phyloP scores from a whole-genome alignment of 2,329 filamentous ascomycete species.

The Coniochaeta sp. region DNA sequence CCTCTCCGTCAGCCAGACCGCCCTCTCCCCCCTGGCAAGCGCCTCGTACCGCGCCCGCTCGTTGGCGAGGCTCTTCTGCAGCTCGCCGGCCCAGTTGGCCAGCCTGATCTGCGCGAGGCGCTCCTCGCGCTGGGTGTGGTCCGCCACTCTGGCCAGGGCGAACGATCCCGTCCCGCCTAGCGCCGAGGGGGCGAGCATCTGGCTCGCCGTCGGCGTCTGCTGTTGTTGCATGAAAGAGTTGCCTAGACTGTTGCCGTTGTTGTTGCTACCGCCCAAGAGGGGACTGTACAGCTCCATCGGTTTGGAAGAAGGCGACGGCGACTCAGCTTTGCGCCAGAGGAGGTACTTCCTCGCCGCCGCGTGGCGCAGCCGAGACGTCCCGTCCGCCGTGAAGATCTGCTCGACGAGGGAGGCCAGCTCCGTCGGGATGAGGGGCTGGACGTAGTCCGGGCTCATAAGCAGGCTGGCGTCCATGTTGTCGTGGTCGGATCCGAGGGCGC shows the following conservation, averaged over 20 bases:
- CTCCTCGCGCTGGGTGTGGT: conserved; percentile 25
- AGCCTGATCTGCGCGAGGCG: conserved; percentile 49
- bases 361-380: conserved; percentile 75
- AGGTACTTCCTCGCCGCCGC: conserved; percentile 76
- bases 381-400: conserved; percentile 69
- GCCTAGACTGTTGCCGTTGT: conserved; percentile 6
- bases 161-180: conserved; percentile 36
- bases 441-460: conserved; percentile 86
- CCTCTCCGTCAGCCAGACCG: conserved; percentile 61
- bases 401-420: conserved; percentile 67
- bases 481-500: conserved; percentile 60
- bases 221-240: conserved; percentile 7
- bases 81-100: conserved; percentile 74
- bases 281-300: conserved; percentile 28
- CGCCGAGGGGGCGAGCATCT: conserved; percentile 10
- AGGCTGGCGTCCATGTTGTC: conserved; percentile 89
- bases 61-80: conserved; percentile 68
- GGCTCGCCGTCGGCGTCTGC: conserved; percentile 4
- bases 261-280: conserved; percentile 17
- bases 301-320: conserved; percentile 16
- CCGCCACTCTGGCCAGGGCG: conserved; percentile 53
- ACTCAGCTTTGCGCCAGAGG: conserved; percentile 49
- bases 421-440: conserved; percentile 70
- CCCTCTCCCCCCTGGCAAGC: conserved; percentile 54
- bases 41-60: conserved; percentile 65